Conservation (phyloP, 495 filamentous ascomycete species). For the Penicillium psychrofluorescens region DNA sequence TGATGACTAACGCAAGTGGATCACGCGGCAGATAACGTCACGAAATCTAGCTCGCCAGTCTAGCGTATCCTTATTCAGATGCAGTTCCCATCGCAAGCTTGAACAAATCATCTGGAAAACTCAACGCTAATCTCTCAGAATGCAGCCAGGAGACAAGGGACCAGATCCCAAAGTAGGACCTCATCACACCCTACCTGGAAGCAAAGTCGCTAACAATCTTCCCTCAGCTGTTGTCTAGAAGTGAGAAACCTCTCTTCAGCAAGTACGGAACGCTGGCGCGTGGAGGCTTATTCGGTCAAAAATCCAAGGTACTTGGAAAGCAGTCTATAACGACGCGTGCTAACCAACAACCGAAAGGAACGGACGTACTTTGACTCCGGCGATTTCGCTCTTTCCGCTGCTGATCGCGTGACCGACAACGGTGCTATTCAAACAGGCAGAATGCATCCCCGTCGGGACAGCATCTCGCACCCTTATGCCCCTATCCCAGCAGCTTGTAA, state of each 20-base stretch:
- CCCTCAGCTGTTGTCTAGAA: conserved; percentile 4
- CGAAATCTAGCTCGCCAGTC: no score
- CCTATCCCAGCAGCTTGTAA: conserved; percentile 21
- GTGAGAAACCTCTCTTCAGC: conserved; percentile 3
- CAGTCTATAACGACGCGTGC: not conserved
- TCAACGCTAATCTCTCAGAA: not conserved
- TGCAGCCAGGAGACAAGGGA: not conserved
- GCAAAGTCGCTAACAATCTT: not conserved
- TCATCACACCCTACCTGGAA: not conserved
- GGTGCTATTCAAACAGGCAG: conserved; percentile 18
- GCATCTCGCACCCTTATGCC: conserved; percentile 23
- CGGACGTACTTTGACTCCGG: conserved; percentile 28
- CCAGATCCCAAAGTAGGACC: not conserved
- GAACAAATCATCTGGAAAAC: not conserved
- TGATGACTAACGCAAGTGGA: no score
- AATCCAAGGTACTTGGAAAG: conserved; percentile 9
- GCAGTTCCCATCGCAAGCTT: no score
- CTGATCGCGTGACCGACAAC: conserved; percentile 14
- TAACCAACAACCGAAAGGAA: conserved; percentile 11
- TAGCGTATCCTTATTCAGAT: no score
- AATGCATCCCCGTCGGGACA: conserved; percentile 18
- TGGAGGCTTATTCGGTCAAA: conserved; percentile 4
- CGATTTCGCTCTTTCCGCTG: conserved; percentile 24
- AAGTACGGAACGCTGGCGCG: conserved; percentile 11
- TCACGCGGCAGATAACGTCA: no score